Conservation (phyloP, 495 filamentous ascomycete species). For the Bacidia rubella region DNA sequence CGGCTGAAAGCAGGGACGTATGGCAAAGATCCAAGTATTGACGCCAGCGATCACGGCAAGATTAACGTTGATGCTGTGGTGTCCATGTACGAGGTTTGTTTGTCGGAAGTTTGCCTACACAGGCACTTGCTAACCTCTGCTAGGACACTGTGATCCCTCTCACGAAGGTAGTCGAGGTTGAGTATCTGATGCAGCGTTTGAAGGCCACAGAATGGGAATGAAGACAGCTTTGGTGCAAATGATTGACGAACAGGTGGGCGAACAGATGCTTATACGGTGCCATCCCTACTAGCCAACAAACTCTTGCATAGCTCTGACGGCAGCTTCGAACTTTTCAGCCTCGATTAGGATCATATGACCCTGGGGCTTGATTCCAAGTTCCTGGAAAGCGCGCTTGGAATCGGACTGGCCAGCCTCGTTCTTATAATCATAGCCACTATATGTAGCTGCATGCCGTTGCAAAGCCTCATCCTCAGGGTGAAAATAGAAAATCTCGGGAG, state of each 20-base stretch:
- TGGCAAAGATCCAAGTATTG: constrained; percentile 72
- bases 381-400: constrained; percentile 86
- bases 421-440: constrained; percentile 57
- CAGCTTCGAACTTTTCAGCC: constrained; percentile 48
- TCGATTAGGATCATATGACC: constrained; percentile 73
- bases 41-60: constrained; percentile 46
- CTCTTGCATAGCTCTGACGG: constrained; percentile 56
- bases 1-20: constrained; percentile 89
- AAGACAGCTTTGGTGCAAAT: neutral
- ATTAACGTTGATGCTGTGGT: constrained; percentile 90
- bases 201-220: constrained; percentile 50
- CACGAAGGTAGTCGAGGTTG: constrained; percentile 94
- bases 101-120: neutral
- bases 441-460: constrained; percentile 52
- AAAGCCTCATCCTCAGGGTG: constrained; percentile 94
- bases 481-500: constrained; percentile 58
- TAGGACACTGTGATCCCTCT: constrained; percentile 86
- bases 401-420: constrained; percentile 72
- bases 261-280: neutral
- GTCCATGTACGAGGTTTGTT: constrained; percentile 69
- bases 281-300: constrained; percentile 40
- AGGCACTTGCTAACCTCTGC: constrained; percentile 12
- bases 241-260: too few relatives aligned
- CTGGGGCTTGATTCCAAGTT: constrained; percentile 72
- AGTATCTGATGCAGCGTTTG: constrained; percentile 91